phyloP scores from a whole-genome alignment of 768 basidiomycete species.

The Tubosaeta sp. region DNA sequence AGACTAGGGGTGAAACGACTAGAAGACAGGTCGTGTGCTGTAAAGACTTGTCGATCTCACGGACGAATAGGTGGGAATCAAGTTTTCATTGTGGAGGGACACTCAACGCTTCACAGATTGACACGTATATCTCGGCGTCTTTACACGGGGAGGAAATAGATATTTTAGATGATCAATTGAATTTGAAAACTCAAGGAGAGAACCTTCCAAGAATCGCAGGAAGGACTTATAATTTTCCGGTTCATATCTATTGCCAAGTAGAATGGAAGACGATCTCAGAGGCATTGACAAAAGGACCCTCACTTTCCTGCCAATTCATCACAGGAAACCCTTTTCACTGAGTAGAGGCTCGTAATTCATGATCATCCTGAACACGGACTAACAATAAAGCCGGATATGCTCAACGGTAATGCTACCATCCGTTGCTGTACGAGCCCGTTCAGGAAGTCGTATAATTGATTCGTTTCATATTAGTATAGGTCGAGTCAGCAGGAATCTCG shows the following conservation, averaged over 20 bases:
- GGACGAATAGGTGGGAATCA: constrained; percentile 16
- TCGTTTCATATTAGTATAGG: not conserved
- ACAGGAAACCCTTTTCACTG: constrained; percentile 25
- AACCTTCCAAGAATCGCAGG: not conserved
- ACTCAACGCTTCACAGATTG: constrained; percentile 2
- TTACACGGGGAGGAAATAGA: constrained; percentile 8
- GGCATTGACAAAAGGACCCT: constrained; percentile 16
- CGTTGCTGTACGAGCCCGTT: constrained; percentile 14
- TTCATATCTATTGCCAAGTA: constrained; percentile 16
- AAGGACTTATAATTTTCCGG: constrained; percentile 18
- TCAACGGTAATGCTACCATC: constrained; percentile 15
- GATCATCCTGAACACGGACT: constrained; percentile 35
- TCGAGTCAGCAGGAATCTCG: not conserved
- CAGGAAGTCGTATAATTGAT: not conserved
- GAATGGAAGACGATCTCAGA: constrained; percentile 17
- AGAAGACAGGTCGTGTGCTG: constrained; percentile 11
- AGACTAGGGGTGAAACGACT: constrained; percentile 7
- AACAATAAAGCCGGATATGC: constrained; percentile 12
- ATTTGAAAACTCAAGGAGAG: constrained; percentile 1
- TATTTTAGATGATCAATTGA: constrained; percentile 17
- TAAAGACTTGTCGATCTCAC: constrained; percentile 4
- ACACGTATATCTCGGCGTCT: constrained; percentile 10
- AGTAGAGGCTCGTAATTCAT: constrained; percentile 39
- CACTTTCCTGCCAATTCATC: constrained; percentile 15
- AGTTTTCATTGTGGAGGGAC: not conserved